A percentile compares a stretch with the other conserved stretches of the same genome.
Evolutionary conservation across 2,329 filamentous ascomycete genomes (phyloP).

Genomic region (Pseudopithomyces maydicus): DNA sequence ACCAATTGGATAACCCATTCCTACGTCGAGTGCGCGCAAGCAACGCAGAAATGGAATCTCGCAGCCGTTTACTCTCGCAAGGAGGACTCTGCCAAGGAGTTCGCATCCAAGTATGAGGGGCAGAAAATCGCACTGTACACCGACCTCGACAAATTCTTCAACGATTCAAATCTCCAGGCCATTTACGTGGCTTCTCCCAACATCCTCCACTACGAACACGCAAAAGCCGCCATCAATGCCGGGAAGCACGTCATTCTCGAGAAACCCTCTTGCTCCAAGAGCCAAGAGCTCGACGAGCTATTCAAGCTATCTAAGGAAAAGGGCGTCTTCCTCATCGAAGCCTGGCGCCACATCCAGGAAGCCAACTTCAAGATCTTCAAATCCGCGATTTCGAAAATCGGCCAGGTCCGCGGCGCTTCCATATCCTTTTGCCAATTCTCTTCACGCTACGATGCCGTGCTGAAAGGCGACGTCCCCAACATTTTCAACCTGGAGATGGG

Average conservation of each 20-base stretch:
- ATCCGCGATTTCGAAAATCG: constrained; percentile 44
- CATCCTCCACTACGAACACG: constrained; percentile 53
- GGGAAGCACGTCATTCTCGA: constrained; percentile 58
- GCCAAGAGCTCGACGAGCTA: constrained; percentile 49
- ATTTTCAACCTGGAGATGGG: constrained; percentile 55
- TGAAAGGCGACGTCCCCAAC: constrained; percentile 53
- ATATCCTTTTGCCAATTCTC: constrained; percentile 53
- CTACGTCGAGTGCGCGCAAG: constrained; percentile 51
- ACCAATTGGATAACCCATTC: constrained; percentile 58
- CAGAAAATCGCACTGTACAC: constrained; percentile 45
- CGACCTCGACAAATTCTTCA: constrained; percentile 45
- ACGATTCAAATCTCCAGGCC: constrained; percentile 46
- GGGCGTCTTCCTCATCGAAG: constrained; percentile 53
- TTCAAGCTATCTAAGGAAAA: constrained; percentile 49
- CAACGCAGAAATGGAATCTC: constrained; percentile 51
- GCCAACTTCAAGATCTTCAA: constrained; percentile 54
- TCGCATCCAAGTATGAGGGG: constrained; percentile 48
- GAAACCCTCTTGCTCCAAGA: constrained; percentile 54
- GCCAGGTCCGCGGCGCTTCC: constrained; percentile 50
- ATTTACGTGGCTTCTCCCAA: constrained; percentile 58
- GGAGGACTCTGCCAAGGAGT: constrained; percentile 48
- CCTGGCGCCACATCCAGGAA: constrained; percentile 57
- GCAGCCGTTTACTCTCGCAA: constrained; percentile 54
- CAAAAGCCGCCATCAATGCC: constrained; percentile 48
- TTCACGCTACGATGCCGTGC: constrained; percentile 53